phyloP scores from a whole-genome alignment of 2,329 filamentous ascomycete genomes.

The Aspergillus pseudoviridinutans region DNA sequence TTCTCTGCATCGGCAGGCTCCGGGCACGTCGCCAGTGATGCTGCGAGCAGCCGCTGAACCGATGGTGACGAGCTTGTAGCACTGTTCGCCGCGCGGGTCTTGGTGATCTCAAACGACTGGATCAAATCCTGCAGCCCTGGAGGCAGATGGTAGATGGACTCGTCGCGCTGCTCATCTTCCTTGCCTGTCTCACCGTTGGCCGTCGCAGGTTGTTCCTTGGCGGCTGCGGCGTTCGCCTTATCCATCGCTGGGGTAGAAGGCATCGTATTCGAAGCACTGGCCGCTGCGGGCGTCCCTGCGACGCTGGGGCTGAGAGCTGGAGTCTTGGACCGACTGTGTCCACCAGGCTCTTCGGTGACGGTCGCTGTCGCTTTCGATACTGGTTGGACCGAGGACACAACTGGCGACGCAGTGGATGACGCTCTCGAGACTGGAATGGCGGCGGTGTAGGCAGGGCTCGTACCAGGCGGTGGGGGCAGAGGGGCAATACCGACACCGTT shows the following conservation, averaged over 20 bases:
- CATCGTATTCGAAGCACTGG: constrained; percentile 36
- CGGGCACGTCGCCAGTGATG: constrained; percentile 70
- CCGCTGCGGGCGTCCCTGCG: constrained; percentile 25
- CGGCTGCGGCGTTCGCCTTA: constrained; percentile 38
- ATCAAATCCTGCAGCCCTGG: constrained; percentile 84
- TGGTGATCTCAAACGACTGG: constrained; percentile 82
- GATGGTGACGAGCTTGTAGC: constrained; percentile 57
- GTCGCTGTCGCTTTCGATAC: constrained; percentile 36
- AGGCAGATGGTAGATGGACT: constrained; percentile 90
- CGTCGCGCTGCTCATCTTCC: constrained; percentile 53
- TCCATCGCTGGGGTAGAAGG: constrained; percentile 47
- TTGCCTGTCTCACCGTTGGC: constrained; percentile 49
- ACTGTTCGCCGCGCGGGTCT: constrained; percentile 55
- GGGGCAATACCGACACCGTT: constrained; percentile 87
- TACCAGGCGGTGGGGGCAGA: constrained; percentile 80
- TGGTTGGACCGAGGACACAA: constrained; percentile 47
- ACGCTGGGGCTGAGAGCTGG: constrained; percentile 48
- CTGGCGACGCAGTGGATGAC: constrained; percentile 58
- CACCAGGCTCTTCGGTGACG: constrained; percentile 38
- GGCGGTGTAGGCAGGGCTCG: constrained; percentile 48
- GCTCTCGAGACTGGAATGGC: constrained; percentile 49
- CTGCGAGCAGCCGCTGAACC: constrained; percentile 69
- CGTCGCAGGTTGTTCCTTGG: constrained; percentile 35
- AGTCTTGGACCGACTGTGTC: constrained; percentile 46
- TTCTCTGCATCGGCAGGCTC: constrained; percentile 76